Conservation (phyloP, 495 filamentous ascomycete species). For the Trichoderma parareesei region DNA sequence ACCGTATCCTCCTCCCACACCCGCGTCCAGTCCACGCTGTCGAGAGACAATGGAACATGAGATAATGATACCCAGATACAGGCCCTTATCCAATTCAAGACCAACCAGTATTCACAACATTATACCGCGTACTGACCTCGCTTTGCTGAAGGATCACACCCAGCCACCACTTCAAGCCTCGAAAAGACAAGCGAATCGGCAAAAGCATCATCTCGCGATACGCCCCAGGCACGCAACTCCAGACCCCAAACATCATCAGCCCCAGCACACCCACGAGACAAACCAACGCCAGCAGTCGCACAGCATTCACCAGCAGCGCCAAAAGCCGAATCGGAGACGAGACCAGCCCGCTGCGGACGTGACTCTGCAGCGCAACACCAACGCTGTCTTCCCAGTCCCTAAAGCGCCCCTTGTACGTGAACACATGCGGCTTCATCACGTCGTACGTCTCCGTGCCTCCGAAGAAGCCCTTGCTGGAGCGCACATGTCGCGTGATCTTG, state of each 20-base stretch:
- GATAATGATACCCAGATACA: neutral
- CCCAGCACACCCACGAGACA: constrained; percentile 14
- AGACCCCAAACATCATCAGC: constrained; percentile 26
- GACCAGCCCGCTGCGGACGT: neutral
- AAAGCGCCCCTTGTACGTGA: neutral
- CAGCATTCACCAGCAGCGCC: neutral
- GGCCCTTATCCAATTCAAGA: neutral
- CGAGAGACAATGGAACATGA: no score
- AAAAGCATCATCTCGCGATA: neutral
- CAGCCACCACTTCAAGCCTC: neutral
- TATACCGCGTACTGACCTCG: neutral
- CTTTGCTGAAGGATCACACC: neutral
- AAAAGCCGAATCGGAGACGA: neutral
- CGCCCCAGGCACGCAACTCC: constrained; percentile 2
- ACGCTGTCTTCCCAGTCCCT: neutral
- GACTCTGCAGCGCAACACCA: neutral
- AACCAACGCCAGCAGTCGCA: neutral
- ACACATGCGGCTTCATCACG: constrained; percentile 4
- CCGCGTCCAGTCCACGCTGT: no score
- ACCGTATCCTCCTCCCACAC: no score
- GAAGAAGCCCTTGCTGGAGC: neutral
- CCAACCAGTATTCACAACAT: neutral
- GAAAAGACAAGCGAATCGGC: neutral
- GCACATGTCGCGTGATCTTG: neutral
- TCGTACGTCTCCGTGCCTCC: neutral